Base-by-base conservation (phyloP, 2,329 filamentous ascomycete genomes). In the Paecilomyces niveus region DNA sequence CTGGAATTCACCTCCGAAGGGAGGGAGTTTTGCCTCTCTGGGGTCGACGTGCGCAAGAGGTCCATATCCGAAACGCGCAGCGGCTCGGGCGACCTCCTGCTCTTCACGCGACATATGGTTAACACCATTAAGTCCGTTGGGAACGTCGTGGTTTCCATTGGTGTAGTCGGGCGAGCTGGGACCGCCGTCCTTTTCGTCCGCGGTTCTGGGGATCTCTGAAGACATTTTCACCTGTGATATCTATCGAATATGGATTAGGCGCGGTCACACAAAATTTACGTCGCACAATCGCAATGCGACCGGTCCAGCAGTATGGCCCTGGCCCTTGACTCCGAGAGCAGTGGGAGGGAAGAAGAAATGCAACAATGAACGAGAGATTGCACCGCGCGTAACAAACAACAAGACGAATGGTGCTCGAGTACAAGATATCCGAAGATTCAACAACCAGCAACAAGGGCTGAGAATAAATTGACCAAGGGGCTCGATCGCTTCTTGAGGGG, bases 1-100 rank as follows among this genome's bases (percentile, higher is more conserved):
- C 74, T 91, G 86, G 74, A 90, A 86, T 68, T 87, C 85, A 77
- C 87, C 87, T 63, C 86, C 88, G 68, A 89, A 89, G 67, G 88
- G 82, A 55, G 82, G 80, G 52, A 85, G 74, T 50, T 74, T 72
- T n/a, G 73, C 72, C 57, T 74, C 76, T 11, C 71, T 60, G 54
- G 78, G 76, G 68, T 78, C 76, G 63, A 79, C 70, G 50, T 81
- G 78, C 9, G 81, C 77, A 57, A 84, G 72, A 55, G 82, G 82
- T 31, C 78, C 78, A 62, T 80, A 80, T 29, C 77, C 78, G 63
- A 80, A 80, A 59, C 76, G 75, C 54, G 77, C 75, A 54, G 77
- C 77, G 24, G 73, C 72, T 56, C 71, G 68, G 52, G 78, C 78
- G 18, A 75, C 70, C n/a, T 74, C 65, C 55, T 74, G 74, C 65